Conservation (phyloP, 78 protist species). For the Ministeria vibrans region DNA sequence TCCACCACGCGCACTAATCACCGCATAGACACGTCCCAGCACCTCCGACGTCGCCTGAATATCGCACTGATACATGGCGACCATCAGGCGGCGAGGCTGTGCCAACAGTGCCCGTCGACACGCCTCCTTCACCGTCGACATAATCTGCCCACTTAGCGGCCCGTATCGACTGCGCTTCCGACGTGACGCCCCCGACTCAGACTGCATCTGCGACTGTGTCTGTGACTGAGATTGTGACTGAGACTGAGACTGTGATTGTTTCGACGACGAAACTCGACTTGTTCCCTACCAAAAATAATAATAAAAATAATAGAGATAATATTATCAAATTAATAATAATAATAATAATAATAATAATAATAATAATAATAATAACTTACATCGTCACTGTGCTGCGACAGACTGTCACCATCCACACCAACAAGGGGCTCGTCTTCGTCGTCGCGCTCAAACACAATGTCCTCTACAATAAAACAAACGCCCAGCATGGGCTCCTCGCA, state of each 20-base stretch:
- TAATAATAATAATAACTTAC: too few relatives aligned
- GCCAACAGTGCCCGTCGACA: conserved; percentile 59
- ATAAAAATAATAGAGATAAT: too few relatives aligned
- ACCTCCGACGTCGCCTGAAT: conserved; percentile 47
- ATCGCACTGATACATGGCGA: conserved; percentile 79
- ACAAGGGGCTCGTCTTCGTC: neutral
- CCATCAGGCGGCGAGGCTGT: conserved; percentile 65
- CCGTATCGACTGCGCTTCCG: neutral
- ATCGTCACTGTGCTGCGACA: too few relatives aligned
- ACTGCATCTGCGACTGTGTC: neutral
- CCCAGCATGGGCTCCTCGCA: conserved; percentile 96
- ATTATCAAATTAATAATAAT: too few relatives aligned
- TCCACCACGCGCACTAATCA: conserved; percentile 71
- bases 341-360: too few relatives aligned
- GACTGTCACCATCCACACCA: neutral
- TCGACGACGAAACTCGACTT: too few relatives aligned
- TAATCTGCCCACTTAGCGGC: conserved; percentile 63
- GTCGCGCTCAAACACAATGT: neutral
- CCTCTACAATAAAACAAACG: conserved; percentile 61
- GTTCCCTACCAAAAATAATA: too few relatives aligned
- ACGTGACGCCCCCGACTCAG: neutral
- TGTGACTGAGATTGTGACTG: neutral
- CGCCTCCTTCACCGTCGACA: conserved; percentile 66
- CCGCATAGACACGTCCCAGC: conserved; percentile 85
- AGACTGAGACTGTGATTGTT: too few relatives aligned